Conservation (phyloP, 257 asterid genomes). For the Nicotiana undulata region DNA sequence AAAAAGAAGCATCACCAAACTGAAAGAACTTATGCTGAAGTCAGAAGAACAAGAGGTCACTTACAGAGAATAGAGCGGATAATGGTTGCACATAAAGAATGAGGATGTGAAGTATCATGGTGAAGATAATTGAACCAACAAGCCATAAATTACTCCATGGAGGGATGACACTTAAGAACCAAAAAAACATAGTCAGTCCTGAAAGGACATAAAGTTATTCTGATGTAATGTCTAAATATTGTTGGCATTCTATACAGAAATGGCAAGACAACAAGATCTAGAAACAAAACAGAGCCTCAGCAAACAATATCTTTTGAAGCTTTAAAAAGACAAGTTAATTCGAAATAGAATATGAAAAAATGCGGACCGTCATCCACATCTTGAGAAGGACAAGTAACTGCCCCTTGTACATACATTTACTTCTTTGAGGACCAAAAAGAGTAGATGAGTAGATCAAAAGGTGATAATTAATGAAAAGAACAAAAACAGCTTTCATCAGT, state of each 20-base stretch:
- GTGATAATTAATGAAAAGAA: background rate
- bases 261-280: background rate
- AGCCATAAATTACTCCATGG: constrained; percentile 99
- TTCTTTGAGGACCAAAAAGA: background rate
- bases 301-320: background rate
- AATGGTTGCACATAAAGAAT: constrained; percentile 85
- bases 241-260: background rate
- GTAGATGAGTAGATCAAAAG: background rate
- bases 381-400: background rate
- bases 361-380: background rate
- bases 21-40: background rate
- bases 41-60: constrained; percentile 23
- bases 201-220: background rate
- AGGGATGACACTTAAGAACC: constrained; percentile 54
- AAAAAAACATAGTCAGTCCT: constrained; percentile 4
- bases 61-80: constrained; percentile 84
- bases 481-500: background rate
- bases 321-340: background rate
- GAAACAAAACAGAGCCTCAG: background rate
- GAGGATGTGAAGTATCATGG: constrained; percentile 81
- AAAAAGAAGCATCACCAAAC: background rate
- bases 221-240: background rate
- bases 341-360: background rate
- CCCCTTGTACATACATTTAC: background rate
- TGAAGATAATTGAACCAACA: constrained; percentile 79